phyloP scores from a whole-genome alignment of 768 basidiomycete species.

The Postia placenta region DNA sequence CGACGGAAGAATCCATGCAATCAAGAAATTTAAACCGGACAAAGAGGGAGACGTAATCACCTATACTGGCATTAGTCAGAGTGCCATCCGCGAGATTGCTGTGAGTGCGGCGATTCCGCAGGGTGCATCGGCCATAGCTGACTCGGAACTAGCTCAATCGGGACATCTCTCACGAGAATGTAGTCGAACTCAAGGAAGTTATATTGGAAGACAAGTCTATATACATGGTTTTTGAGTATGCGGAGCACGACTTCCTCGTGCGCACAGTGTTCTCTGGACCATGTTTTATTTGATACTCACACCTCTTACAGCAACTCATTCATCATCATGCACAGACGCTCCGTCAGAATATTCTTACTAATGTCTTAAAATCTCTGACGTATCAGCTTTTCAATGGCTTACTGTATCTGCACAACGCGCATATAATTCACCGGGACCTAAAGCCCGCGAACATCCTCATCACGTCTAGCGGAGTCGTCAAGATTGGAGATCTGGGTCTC shows the following conservation, averaged over 20 bases:
- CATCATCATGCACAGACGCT: constrained; percentile 94
- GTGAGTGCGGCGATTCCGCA: constrained; percentile 43
- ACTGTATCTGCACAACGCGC: constrained; percentile 88
- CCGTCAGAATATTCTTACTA: constrained; percentile 63
- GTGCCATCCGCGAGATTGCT: constrained; percentile 94
- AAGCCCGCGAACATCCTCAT: constrained; percentile 99
- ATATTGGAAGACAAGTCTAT: constrained; percentile 98
- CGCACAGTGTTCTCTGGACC: too few species aligned
- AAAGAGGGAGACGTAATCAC: constrained; percentile 96
- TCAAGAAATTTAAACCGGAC: constrained; percentile 99
- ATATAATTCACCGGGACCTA: constrained; percentile 94
- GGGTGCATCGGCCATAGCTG: background rate
- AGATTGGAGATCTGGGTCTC: constrained; percentile 97
- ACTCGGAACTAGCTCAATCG: constrained; percentile 61
- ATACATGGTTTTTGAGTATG: constrained; percentile 99
- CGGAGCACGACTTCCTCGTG: constrained; percentile 96
- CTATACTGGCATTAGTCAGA: constrained; percentile 97
- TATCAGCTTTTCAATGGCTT: constrained; percentile 95
- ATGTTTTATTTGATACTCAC: too few species aligned
- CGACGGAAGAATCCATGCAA: constrained; percentile 75
- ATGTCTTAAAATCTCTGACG: constrained; percentile 87
- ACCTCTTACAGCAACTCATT: constrained; percentile 78
- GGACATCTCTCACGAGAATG: constrained; percentile 86
- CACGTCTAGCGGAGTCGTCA: constrained; percentile 81
- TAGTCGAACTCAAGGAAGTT: constrained; percentile 88